These are phyloP conservation scores for Nephelium lappaceum DNA, from an alignment of 345 rosid genomes.

Conservation along the genomic window DNA sequence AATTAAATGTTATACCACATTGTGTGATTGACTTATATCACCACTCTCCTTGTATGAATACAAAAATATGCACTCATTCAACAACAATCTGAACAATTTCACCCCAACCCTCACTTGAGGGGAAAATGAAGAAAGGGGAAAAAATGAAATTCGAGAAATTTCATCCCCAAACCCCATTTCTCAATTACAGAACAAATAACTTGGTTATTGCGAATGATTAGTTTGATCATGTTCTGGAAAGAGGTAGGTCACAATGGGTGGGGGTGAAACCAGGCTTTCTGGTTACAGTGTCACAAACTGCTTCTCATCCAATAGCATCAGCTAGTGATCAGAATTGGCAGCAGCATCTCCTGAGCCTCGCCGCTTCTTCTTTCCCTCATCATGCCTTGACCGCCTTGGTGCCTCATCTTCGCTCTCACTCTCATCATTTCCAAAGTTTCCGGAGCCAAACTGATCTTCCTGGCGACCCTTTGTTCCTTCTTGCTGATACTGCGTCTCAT, in stretches of 20 bases:
- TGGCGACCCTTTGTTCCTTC: conserved; percentile 42
- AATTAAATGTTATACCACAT: neutral
- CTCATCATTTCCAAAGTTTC: conserved; percentile 64
- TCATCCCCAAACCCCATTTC: neutral
- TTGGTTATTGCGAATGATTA: neutral
- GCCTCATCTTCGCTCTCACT: conserved; percentile 95
- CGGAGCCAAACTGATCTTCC: conserved; percentile 52
- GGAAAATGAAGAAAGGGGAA: neutral
- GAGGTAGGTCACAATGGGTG: neutral
- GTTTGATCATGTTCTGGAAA: conserved; percentile 2
- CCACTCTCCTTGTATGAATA: neutral
- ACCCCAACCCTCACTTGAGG: neutral
- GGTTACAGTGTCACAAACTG: neutral
- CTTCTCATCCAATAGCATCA: neutral
- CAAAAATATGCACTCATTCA: conserved; percentile 18
- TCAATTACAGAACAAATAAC: neutral
- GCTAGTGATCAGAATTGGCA: conserved; percentile 25
- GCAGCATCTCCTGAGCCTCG: conserved; percentile 40
- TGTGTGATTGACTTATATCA: neutral
- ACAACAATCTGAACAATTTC: neutral
- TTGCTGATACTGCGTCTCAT: conserved; percentile 46
- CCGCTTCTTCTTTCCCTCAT: conserved; percentile 84
- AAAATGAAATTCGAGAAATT: neutral
- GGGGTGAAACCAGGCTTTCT: neutral
- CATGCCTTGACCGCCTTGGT: conserved; percentile 94